A percentile compares a stretch with the other conserved stretches of the same genome.
Conservation (phyloP, 768 basidiomycete species). For the Auriscalpium microsporum region DNA sequence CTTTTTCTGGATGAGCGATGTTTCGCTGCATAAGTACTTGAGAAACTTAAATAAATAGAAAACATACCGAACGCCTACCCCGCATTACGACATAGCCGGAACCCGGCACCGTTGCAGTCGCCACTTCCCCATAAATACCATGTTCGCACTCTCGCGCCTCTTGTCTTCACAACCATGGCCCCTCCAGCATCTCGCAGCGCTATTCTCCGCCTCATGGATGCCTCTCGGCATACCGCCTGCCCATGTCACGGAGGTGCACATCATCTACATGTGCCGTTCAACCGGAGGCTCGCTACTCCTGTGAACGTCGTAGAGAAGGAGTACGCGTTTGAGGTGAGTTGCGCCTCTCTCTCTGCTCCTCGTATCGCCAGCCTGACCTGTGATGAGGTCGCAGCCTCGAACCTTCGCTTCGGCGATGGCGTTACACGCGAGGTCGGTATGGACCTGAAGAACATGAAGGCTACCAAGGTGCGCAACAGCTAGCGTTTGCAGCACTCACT, state of each 20-base stretch:
- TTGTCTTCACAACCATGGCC: conserved; percentile 15
- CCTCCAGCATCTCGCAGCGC: conserved; percentile 42
- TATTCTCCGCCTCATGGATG: conserved; percentile 68
- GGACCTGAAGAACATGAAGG: conserved; percentile 91
- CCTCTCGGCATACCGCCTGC: conserved; percentile 64
- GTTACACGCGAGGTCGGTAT: conserved; percentile 88
- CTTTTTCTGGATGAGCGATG: too few species aligned
- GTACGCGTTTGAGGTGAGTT: conserved; percentile 79
- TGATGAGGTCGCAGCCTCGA: conserved; percentile 55
- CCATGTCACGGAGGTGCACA: conserved; percentile 64
- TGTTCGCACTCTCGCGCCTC: too few species aligned
- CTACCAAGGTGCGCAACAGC: conserved; percentile 54
- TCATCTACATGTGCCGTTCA: conserved; percentile 37
- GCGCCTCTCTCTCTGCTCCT: not conserved
- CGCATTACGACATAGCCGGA: too few species aligned
- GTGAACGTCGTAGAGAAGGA: conserved; percentile 68
- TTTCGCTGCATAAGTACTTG: too few species aligned
- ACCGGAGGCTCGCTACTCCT: conserved; percentile 71
- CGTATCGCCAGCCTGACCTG: not conserved
- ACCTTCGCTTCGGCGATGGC: conserved; percentile 83
- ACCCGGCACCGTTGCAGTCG: too few species aligned
- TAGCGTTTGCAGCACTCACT: not conserved
- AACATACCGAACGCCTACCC: too few species aligned
- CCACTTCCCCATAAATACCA: too few species aligned
- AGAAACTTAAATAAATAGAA: too few species aligned